Evolutionary conservation across 179 eudicot species (phyloP).

Genomic region (Heliamphora pulchella): DNA sequence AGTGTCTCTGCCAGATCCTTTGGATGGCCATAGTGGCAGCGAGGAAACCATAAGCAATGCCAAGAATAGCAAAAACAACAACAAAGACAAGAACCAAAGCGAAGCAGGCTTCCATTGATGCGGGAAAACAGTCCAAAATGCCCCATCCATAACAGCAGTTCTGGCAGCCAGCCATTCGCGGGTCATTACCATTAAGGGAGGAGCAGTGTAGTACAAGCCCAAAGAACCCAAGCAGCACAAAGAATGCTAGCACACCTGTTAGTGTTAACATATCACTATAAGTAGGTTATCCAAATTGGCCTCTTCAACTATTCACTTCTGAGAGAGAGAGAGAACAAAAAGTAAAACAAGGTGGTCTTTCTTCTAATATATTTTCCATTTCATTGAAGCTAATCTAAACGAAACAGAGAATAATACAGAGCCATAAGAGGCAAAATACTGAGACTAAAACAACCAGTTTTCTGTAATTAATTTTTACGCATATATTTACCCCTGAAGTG

Average conservation of each 20-base stretch:
- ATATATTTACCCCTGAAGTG: too few relatives aligned
- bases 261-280: background rate
- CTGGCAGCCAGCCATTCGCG: slow-evolving; percentile 80
- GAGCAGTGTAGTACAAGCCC: slow-evolving; percentile 79
- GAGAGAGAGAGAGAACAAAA: background rate
- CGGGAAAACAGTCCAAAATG: slow-evolving; percentile 77
- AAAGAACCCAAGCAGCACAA: slow-evolving; percentile 75
- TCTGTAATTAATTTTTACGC: background rate
- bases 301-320: background rate
- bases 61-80: slow-evolving; percentile 76
- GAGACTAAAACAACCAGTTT: background rate
- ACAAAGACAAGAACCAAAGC: slow-evolving; percentile 62
- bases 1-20: slow-evolving; percentile 94
- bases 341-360: background rate
- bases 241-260: slow-evolving; percentile 67
- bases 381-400: background rate
- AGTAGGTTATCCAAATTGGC: background rate
- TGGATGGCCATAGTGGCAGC: slow-evolving; percentile 87
- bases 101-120: slow-evolving; percentile 82
- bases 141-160: slow-evolving; percentile 92
- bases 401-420: background rate
- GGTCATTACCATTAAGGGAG: slow-evolving; percentile 50
- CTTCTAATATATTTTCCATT: background rate
- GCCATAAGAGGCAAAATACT: background rate
- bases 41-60: slow-evolving; percentile 82